Evolutionary conservation across 2,329 filamentous ascomycete genomes (phyloP), one percentile per base, ranked within the genome.

Genomic region (Fusarium musae): DNA sequence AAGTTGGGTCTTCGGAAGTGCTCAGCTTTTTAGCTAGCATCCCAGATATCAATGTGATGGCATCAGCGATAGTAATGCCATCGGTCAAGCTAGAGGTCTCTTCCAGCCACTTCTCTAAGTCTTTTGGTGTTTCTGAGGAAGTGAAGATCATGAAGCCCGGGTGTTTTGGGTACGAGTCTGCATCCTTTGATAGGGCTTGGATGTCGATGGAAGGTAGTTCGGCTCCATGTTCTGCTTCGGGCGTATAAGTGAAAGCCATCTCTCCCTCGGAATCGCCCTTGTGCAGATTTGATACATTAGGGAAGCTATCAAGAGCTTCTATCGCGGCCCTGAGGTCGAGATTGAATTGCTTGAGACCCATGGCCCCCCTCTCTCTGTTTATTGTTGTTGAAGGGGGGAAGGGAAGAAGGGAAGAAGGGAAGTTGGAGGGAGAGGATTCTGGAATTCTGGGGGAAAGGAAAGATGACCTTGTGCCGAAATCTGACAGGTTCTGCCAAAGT

Each of bases 221-320:
- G 6, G 77, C 50, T 59, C 83, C 59, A 19, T 43, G n/a, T 19
- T 72, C 56, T 37, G 53, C 79, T 15, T 61, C 70, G 68, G 84
- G 93, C 9, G 81, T 84, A 79, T 84, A 93, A 9, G 81, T 84
- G 79, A 96, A 92, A 19, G 86, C 87, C 63, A 97, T 85, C 63
- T 93, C 90, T 57, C 93, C 93, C 80, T 96, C 92, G 37, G 93
- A 91, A 9, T 91, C 89, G 21, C 92, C 92, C 40, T 84, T 83
- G 39, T 83, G 82, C 30, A 97, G 82, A 39, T 85, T 78, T 53
- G 82, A 82, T 53, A 96, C 84, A 54, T 86, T 82, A 2, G 83
- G 71, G 52, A 89, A 83, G 12, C 82, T 85, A 47, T 82, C 81
- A 34, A 59, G 46, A 11, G 66, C 70, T 43, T 54, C 50, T 46